Conservation (phyloP, 805 yeast genomes). For the Monosporozyma siamensis region DNA sequence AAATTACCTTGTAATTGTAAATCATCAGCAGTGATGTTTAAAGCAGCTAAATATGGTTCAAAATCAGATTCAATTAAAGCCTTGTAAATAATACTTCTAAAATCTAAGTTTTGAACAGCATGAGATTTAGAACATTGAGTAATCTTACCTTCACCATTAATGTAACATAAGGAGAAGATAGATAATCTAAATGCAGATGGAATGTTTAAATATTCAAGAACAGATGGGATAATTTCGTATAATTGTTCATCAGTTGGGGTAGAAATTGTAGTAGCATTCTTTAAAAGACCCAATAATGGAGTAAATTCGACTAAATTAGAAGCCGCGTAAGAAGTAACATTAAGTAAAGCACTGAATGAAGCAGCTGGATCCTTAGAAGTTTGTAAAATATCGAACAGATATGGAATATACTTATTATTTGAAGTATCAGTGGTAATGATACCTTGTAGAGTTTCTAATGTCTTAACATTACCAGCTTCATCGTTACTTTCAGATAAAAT, state of each 20-base stretch:
- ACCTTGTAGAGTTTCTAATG: slow-evolving; percentile 14
- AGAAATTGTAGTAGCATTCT: slow-evolving; percentile 9
- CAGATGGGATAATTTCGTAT: slow-evolving; percentile 16
- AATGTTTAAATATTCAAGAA: slow-evolving; percentile 20
- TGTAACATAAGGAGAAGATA: slow-evolving; percentile 26
- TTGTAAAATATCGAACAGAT: slow-evolving; percentile 16
- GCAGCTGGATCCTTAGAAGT: slow-evolving; percentile 19
- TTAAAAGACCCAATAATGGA: slow-evolving; percentile 17
- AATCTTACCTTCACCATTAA: slow-evolving; percentile 14
- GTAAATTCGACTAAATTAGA: slow-evolving; percentile 13
- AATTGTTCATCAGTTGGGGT: slow-evolving; percentile 17
- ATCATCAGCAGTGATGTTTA: slow-evolving; percentile 20
- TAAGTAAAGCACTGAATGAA: slow-evolving; percentile 18
- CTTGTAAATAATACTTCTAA: slow-evolving; percentile 26
- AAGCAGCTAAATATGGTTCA: slow-evolving; percentile 24
- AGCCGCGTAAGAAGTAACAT: slow-evolving; percentile 20
- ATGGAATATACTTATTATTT: slow-evolving; percentile 15
- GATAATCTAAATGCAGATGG: slow-evolving; percentile 25
- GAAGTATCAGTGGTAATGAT: slow-evolving; percentile 10
- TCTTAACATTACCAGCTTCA: slow-evolving; percentile 14
- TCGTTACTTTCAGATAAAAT: slow-evolving; percentile 18
- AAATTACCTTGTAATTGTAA: slow-evolving; percentile 26
- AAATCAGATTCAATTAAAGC: slow-evolving; percentile 25
- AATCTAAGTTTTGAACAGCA: slow-evolving; percentile 28
- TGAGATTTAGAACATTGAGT: slow-evolving; percentile 21